These are phyloP conservation scores for Cryptosporidium ubiquitum DNA, from an alignment of 169 alveolate species.

Conservation along the genomic window DNA sequence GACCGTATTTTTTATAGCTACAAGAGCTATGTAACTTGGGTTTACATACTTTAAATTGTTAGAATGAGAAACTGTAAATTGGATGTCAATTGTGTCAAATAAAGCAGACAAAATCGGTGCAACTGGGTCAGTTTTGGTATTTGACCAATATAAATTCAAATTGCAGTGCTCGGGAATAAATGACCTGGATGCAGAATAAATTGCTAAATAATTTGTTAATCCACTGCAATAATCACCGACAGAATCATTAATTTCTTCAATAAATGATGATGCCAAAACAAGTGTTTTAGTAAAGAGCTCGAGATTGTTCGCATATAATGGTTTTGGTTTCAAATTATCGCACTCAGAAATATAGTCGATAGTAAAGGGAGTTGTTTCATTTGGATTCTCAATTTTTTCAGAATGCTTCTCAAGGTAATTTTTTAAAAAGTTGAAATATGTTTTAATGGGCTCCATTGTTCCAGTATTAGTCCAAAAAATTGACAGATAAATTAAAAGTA, in stretches of 20 bases:
- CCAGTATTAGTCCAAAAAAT: slow-evolving; percentile 52
- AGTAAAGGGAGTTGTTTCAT: slow-evolving; percentile 21
- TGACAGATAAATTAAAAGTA: slow-evolving; percentile 30
- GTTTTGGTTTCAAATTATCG: background rate
- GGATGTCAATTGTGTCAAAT: slow-evolving; percentile 38
- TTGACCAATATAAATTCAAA: slow-evolving; percentile 43
- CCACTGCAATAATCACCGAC: slow-evolving; percentile 23
- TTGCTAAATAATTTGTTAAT: slow-evolving; percentile 34
- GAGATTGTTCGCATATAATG: slow-evolving; percentile 3
- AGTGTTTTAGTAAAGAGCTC: slow-evolving; percentile 35
- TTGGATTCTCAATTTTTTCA: slow-evolving; percentile 53
- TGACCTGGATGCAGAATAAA: slow-evolving; percentile 62
- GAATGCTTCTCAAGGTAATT: slow-evolving; percentile 1
- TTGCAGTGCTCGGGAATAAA: slow-evolving; percentile 61
- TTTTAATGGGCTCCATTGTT: background rate
- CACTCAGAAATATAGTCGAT: slow-evolving; percentile 27
- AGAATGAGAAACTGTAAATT: background rate
- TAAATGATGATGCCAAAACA: slow-evolving; percentile 34
- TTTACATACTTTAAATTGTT: background rate
- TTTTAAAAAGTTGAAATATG: slow-evolving; percentile 14
- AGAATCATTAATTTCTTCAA: slow-evolving; percentile 3
- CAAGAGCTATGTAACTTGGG: slow-evolving; percentile 27
- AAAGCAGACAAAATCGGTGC: slow-evolving; percentile 54
- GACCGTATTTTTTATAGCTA: slow-evolving; percentile 21
- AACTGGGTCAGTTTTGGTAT: slow-evolving; percentile 34